Evolutionary conservation across 2,329 filamentous ascomycete genomes (phyloP).

Genomic region (Emericellopsis cladophorae): DNA sequence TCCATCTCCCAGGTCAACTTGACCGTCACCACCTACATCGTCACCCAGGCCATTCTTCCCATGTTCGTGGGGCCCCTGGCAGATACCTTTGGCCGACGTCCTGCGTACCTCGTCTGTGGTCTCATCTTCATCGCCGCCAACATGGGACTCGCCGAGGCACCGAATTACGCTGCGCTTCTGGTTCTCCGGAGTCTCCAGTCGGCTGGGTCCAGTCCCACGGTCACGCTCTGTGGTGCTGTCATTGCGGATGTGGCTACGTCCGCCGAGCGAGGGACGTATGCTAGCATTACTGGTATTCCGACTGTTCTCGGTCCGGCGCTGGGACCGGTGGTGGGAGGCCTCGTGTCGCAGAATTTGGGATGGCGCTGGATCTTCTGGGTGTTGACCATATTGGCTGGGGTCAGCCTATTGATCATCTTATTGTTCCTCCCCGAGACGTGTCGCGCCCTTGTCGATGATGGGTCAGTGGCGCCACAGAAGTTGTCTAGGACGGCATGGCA

Average conservation of each 20-base stretch:
- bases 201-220: slow-evolving; percentile 43
- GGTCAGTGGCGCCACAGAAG: slow-evolving; percentile 27
- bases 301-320: slow-evolving; percentile 33
- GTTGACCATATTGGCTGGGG: slow-evolving; percentile 31
- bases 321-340: slow-evolving; percentile 45
- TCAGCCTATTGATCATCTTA: slow-evolving; percentile 27
- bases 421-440: slow-evolving; percentile 40
- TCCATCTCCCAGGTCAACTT: slow-evolving; percentile 29
- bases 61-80: slow-evolving; percentile 43
- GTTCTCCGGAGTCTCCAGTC: slow-evolving; percentile 43
- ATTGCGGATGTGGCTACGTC: slow-evolving; percentile 52
- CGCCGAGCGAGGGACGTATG: slow-evolving; percentile 47
- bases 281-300: slow-evolving; percentile 37
- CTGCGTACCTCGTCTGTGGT: slow-evolving; percentile 40
- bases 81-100: slow-evolving; percentile 39
- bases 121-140: slow-evolving; percentile 39
- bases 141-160: slow-evolving; percentile 36
- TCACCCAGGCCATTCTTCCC: slow-evolving; percentile 48
- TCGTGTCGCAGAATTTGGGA: slow-evolving; percentile 41
- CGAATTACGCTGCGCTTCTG: slow-evolving; percentile 34
- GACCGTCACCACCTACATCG: slow-evolving; percentile 42
- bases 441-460: slow-evolving; percentile 35
- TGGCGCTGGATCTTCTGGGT: slow-evolving; percentile 55
- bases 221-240: slow-evolving; percentile 44
- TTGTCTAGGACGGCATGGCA: slow-evolving; percentile 19